These are phyloP conservation scores for Candida piceae DNA, from an alignment of 805 yeast genomes.

Conservation along the genomic window DNA sequence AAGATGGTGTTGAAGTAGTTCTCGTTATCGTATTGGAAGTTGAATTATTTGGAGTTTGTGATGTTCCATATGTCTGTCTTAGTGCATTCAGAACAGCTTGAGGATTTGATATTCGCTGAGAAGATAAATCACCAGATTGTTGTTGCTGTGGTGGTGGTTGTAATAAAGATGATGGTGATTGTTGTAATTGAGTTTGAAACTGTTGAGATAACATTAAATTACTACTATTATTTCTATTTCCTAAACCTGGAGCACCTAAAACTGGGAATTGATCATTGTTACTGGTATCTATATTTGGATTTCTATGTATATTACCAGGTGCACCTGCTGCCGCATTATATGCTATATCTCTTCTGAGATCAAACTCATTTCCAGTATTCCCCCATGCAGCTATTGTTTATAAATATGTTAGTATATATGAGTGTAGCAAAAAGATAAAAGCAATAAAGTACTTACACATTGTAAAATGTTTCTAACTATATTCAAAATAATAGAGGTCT, in stretches of 20 bases:
- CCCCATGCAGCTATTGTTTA: conserved; percentile 21
- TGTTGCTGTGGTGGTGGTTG: conserved; percentile 4
- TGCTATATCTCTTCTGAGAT: conserved; percentile 9
- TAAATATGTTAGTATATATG: not conserved
- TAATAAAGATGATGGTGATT: conserved; percentile 4
- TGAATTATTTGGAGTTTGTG: too few species aligned
- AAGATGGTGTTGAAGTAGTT: conserved; percentile 3
- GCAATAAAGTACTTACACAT: conserved; percentile 4
- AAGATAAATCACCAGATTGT: conserved; percentile 4
- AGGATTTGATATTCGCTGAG: conserved; percentile 21
- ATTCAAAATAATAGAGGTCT: too few species aligned
- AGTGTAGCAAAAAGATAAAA: not conserved
- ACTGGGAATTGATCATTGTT: conserved; percentile 26
- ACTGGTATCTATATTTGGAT: conserved; percentile 2
- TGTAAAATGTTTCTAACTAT: not conserved
- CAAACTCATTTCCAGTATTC: conserved; percentile 11
- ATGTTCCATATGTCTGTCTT: conserved; percentile 14
- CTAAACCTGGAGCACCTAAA: conserved; percentile 14
- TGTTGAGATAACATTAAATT: conserved; percentile 4
- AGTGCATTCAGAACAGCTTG: conserved; percentile 24
- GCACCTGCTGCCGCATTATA: conserved; percentile 12
- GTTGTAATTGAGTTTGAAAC: conserved; percentile 8
- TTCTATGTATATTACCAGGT: conserved; percentile 4
- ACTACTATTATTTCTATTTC: conserved; percentile 1
- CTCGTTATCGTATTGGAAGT: not conserved